Base-by-base conservation (phyloP, 345 rosid species). In the Lepidium sativum region DNA sequence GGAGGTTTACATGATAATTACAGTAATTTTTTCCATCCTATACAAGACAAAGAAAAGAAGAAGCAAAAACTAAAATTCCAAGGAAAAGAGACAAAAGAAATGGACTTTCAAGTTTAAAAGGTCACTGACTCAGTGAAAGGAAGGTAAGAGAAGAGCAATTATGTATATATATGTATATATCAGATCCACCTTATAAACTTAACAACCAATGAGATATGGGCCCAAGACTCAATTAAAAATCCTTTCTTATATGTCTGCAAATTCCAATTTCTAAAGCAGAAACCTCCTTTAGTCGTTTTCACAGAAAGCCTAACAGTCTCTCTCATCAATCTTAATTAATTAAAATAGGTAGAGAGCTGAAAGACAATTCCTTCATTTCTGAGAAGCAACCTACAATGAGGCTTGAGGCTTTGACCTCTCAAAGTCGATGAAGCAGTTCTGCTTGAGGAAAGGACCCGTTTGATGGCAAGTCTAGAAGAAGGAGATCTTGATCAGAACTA, bases 391-490 rank as follows among this genome's bases (percentile, higher is more conserved):
- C n/a, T n/a, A 65, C 59, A 32, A 8, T 57, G 71, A 21, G 23
- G 53, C 15, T 37, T 60, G 17, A 67, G 54, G 77, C 72, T 60
- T 47, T 54, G 32, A 42, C 52, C 21, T 50, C 14, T 73, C 52
- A 73, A 8, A 67, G 68, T 60, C 60, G 72, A 29, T 52, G 79
- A 71, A 94, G 97, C 54, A 94, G 90, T 76, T 94, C 99, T 27
- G 97, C 97, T 73, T 88, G 91, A 32, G 95, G 85, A 68, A 90
- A 94, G 23, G 88, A 94, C 71, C 90, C 75, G 10, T 85, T 84
- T 69, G 82, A 84, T 31, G 99, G 96, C 70, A 94, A 84, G 18
- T 90, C 87, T 50, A 94, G 67, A 65, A 92, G 91, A 65, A 73
- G 68, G 72, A 94, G 80, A 62, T 88, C 96, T 63, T 90, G 91